Percentiles rank a stretch among this genome's conserved stretches.
These are phyloP conservation scores for Saccharomycopsis fermentans DNA, from an alignment of 805 yeast species.

Conservation along the genomic window DNA sequence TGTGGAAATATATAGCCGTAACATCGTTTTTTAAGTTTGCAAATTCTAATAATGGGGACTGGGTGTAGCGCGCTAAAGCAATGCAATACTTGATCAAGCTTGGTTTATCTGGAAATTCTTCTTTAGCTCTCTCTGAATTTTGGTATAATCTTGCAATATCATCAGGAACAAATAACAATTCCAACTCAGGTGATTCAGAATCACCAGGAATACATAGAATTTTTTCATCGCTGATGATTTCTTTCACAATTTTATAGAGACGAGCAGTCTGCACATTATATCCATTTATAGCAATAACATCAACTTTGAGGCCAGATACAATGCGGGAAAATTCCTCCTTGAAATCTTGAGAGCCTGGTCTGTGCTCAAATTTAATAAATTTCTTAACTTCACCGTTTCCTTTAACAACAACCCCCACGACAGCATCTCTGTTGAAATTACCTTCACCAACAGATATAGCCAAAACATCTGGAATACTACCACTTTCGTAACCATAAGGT, in stretches of 20 bases:
- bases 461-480: conserved; percentile 77
- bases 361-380: conserved; percentile 66
- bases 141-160: conserved; percentile 89
- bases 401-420: conserved; percentile 68
- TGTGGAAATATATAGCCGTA: conserved; percentile 54
- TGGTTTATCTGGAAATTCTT: conserved; percentile 79
- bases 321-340: conserved; percentile 49
- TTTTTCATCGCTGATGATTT: conserved; percentile 46
- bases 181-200: conserved; percentile 43
- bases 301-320: conserved; percentile 63
- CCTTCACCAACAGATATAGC: conserved; percentile 85
- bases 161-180: conserved; percentile 77
- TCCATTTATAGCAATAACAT: conserved; percentile 85
- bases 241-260: conserved; percentile 45
- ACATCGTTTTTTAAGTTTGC: conserved; percentile 71
- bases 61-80: conserved; percentile 84
- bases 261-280: conserved; percentile 63
- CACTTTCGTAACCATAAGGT: conserved; percentile 66
- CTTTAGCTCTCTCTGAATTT: conserved; percentile 60
- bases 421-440: conserved; percentile 69
- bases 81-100: conserved; percentile 73
- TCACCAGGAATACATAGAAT: conserved; percentile 27
- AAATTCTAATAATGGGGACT: conserved; percentile 88
- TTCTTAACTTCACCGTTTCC: conserved; percentile 74
- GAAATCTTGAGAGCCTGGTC: conserved; percentile 54